A percentile compares a stretch with the other conserved stretches of the same genome.
Conservation (phyloP, 345 rosid genomes). For the Gossypium stocksii region DNA sequence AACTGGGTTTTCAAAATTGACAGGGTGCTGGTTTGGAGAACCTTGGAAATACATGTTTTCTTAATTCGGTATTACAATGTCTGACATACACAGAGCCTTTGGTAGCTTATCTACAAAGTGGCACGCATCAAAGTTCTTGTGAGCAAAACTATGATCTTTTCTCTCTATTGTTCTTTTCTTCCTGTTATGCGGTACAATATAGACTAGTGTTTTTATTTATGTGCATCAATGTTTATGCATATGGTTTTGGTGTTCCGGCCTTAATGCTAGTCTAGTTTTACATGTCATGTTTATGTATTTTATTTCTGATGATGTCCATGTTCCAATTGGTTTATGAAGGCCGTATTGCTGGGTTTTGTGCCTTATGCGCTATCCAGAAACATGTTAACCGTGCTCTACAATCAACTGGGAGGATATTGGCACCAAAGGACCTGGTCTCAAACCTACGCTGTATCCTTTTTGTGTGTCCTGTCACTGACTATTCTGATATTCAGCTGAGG, state of each 20-base stretch:
- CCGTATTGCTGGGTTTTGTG: constrained; percentile 86
- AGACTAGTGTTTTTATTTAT: neutral
- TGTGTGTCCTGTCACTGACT: constrained; percentile 7
- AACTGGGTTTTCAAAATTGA: constrained; percentile 6
- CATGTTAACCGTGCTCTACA: constrained; percentile 81
- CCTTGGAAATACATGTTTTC: constrained; percentile 97
- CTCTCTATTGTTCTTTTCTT: neutral
- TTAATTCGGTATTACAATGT: constrained; percentile 91
- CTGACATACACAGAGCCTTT: constrained; percentile 93
- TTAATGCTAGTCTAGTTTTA: neutral
- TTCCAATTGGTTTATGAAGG: constrained; percentile 49
- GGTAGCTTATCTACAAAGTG: constrained; percentile 81
- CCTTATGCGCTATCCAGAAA: constrained; percentile 93
- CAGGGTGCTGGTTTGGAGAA: constrained; percentile 97
- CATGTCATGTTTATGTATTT: neutral
- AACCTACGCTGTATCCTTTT: constrained; percentile 83
- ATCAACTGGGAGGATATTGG: constrained; percentile 64
- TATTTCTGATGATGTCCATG: constrained; percentile 2
- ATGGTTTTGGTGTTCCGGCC: neutral
- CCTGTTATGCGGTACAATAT: neutral
- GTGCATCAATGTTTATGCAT: neutral
- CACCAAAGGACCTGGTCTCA: constrained; percentile 80
- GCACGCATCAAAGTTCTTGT: constrained; percentile 74
- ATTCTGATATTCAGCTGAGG: neutral
- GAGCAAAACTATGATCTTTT: constrained; percentile 30